Conservation (phyloP, 192 early-diverging fungal genomes). For the Coemansia sp. region DNA sequence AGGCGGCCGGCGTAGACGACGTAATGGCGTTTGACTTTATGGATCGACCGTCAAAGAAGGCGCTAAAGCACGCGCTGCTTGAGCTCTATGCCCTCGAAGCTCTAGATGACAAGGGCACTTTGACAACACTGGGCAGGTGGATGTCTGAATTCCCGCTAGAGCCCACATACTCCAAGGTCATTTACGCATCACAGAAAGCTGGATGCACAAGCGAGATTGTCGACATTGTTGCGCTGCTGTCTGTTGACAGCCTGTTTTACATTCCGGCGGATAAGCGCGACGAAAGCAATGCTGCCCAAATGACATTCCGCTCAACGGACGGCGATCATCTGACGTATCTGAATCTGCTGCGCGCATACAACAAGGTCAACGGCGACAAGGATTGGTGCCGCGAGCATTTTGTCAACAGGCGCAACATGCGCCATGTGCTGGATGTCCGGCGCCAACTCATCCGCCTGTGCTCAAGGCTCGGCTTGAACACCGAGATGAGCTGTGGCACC, state of each 20-base stretch:
- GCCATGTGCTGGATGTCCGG: slow-evolving; percentile 83
- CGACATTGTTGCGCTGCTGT: slow-evolving; percentile 85
- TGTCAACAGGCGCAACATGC: slow-evolving; percentile 82
- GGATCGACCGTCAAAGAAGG: slow-evolving; percentile 78
- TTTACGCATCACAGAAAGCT: slow-evolving; percentile 72
- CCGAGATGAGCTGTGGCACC: slow-evolving; percentile 62
- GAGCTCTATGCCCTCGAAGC: slow-evolving; percentile 87
- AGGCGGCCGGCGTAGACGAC: slow-evolving; percentile 88
- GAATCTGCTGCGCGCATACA: slow-evolving; percentile 79
- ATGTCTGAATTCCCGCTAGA: slow-evolving; percentile 94
- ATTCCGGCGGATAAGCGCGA: slow-evolving; percentile 87
- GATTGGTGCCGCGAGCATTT: slow-evolving; percentile 93
- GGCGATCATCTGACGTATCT: slow-evolving; percentile 94
- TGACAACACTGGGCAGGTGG: slow-evolving; percentile 74
- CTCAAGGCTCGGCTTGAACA: slow-evolving; percentile 65
- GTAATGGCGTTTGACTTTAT: slow-evolving; percentile 93
- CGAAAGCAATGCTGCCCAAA: slow-evolving; percentile 73
- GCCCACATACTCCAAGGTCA: slow-evolving; percentile 83
- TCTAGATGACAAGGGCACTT: slow-evolving; percentile 73
- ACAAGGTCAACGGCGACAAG: slow-evolving; percentile 71
- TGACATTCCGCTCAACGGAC: slow-evolving; percentile 77
- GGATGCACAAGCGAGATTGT: slow-evolving; percentile 87
- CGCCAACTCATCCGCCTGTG: slow-evolving; percentile 83
- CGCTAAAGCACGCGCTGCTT: slow-evolving; percentile 80
- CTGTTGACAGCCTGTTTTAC: slow-evolving; percentile 89